Base-by-base conservation (phyloP, 805 yeast genomes). In the Blastobotrys americana region DNA sequence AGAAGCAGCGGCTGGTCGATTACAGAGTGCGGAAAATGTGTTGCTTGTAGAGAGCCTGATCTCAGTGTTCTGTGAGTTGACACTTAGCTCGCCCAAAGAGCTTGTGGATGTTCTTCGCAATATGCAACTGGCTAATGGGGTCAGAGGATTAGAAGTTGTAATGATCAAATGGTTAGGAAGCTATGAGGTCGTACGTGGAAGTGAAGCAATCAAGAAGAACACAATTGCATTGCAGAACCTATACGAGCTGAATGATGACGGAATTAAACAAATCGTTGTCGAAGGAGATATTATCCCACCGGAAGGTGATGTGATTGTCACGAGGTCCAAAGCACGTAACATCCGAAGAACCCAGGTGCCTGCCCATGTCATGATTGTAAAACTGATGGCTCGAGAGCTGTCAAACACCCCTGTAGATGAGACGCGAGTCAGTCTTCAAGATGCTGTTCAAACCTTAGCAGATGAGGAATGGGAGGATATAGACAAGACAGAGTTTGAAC, bases 241-340 rank as follows among this genome's bases (percentile, higher is more conserved):
- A 1, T 87, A 72, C 55, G 67, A 75, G 22, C 63, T 82, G n/a
- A 66, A 72, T 16, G 85, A 82, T 47, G 57, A 66, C 1, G 64
- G 79, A 6, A 59, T 88, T 2, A 69, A 70, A 23, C 47, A 57
- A 0, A 58, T 86, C 3, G 47, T 64, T 3, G 95, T 89, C 0
- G 75, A 87, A 51, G 97, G 95, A n/a, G 87, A 87, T 49, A 65
- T 80, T 27, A 65, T 83, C 22, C 80, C 84, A 2, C 73, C 78
- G 55, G 65, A 68, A 37, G 66, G 69, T 4, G 83, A 78, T 44
- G 54, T 76, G n/a, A 88, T 90, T 28, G 67, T 86, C 3, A 90
- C 97, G 0, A 75, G 97, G 57, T 85, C 96, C 0, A 84, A 81
- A 82, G 78, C 94, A 3, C 71, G 79, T 73, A 83, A 84, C 0